Conservation (phyloP, 2,329 filamentous ascomycete genomes). For the Penicillium sp. region DNA sequence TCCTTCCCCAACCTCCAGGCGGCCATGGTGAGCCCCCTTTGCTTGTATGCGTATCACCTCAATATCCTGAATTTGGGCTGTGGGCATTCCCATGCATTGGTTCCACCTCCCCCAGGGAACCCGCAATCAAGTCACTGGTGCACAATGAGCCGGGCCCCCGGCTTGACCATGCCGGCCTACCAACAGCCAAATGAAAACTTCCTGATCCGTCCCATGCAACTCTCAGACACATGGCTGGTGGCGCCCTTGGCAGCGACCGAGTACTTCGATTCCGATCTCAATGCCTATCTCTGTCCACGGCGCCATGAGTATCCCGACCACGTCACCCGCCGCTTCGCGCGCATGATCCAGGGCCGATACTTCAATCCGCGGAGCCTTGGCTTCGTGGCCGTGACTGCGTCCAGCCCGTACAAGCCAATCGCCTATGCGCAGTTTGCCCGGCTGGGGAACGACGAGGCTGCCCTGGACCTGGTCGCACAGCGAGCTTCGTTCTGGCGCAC, state of each 20-base stretch:
- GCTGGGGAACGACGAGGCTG: constrained; percentile 7
- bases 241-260: constrained; percentile 4
- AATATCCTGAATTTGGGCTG: too few relatives aligned
- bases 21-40: too few relatives aligned
- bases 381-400: constrained; percentile 8
- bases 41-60: too few relatives aligned
- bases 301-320: constrained; percentile 10
- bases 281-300: constrained; percentile 10
- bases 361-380: constrained; percentile 10
- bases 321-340: constrained; percentile 7
- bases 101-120: too few relatives aligned
- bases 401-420: constrained; percentile 1
- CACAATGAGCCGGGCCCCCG: too few relatives aligned
- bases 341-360: constrained; percentile 6
- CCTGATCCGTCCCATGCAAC: constrained; percentile 5
- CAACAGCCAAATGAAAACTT: neutral
- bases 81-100: too few relatives aligned
- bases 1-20: too few relatives aligned
- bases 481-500: constrained; percentile 3
- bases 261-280: constrained; percentile 7
- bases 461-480: neutral
- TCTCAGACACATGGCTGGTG: constrained; percentile 5
- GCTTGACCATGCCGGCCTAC: too few relatives aligned
- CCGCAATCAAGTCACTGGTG: too few relatives aligned
- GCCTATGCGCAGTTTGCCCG: constrained; percentile 11